Conservation (phyloP, 495 filamentous ascomycete species). For the Delitschia confertaspora region DNA sequence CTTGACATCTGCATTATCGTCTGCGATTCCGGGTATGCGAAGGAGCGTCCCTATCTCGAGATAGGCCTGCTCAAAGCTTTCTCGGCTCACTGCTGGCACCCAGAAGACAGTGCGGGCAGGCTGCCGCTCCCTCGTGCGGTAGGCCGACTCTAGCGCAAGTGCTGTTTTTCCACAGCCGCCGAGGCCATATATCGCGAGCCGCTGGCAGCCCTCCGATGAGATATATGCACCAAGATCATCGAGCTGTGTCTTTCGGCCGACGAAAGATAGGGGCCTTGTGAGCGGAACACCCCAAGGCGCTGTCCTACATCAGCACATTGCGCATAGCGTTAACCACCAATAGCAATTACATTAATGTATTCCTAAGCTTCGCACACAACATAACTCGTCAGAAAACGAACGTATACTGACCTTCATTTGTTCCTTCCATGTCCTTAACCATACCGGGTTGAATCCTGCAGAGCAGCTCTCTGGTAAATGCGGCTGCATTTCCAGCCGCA, state of each 20-base stretch:
- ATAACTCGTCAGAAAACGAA: slow-evolving; percentile 21
- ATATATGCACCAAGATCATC: slow-evolving; percentile 3
- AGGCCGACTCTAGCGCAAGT: slow-evolving; percentile 19
- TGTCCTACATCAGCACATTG: slow-evolving; percentile 5
- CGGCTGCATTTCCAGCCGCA: slow-evolving; percentile 37
- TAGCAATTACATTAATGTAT: background rate
- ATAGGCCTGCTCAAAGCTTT: slow-evolving; percentile 28
- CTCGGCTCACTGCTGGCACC: slow-evolving; percentile 20
- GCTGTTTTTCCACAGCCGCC: slow-evolving; percentile 29
- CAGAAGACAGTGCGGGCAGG: slow-evolving; percentile 22
- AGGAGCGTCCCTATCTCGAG: slow-evolving; percentile 25
- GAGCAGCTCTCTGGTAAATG: slow-evolving; percentile 34
- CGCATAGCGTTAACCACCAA: slow-evolving; percentile 23
- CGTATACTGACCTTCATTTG: slow-evolving; percentile 2
- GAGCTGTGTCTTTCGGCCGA: slow-evolving; percentile 6
- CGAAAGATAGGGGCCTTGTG: slow-evolving; percentile 4
- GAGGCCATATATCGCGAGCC: slow-evolving; percentile 21
- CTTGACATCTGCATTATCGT: slow-evolving; percentile 21
- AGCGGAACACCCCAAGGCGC: slow-evolving; percentile 9
- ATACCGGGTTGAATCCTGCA: slow-evolving; percentile 4
- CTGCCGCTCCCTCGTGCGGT: slow-evolving; percentile 18
- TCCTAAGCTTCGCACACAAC: slow-evolving; percentile 7
- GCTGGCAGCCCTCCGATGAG: background rate
- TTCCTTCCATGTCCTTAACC: slow-evolving; percentile 4
- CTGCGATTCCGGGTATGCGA: slow-evolving; percentile 10